Evolutionary conservation across 2,329 filamentous ascomycete species (phyloP).

Genomic region (Drechslera avenae): DNA sequence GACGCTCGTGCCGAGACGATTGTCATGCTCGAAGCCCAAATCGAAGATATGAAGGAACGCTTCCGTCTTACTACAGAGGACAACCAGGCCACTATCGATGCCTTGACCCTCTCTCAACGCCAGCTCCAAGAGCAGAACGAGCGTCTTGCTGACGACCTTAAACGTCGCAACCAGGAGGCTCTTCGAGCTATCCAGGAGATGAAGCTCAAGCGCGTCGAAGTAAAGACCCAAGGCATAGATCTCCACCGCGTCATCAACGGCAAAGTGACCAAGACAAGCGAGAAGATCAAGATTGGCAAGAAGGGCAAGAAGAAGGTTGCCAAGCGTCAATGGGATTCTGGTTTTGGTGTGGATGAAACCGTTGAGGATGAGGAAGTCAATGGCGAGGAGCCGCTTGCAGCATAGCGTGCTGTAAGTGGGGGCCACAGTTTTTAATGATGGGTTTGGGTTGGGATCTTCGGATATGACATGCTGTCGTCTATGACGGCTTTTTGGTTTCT

Average conservation of each 20-base stretch:
- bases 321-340: constrained; percentile 42
- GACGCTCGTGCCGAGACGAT: constrained; percentile 43
- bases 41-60: constrained; percentile 41
- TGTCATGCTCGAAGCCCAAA: constrained; percentile 34
- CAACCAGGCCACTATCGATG: constrained; percentile 39
- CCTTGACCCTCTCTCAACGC: constrained; percentile 34
- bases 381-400: constrained; percentile 23
- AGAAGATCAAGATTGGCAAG: constrained; percentile 42
- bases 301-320: constrained; percentile 36
- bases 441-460: not conserved
- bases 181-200: constrained; percentile 40
- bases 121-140: constrained; percentile 40
- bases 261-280: constrained; percentile 38
- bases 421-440: not conserved
- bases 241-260: constrained; percentile 36
- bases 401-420: constrained; percentile 11
- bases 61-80: constrained; percentile 37
- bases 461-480: not conserved
- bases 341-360: constrained; percentile 37
- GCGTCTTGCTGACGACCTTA: constrained; percentile 30
- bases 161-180: constrained; percentile 36
- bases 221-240: constrained; percentile 33
- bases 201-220: constrained; percentile 40
- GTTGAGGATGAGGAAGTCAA: constrained; percentile 20
- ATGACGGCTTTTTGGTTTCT: constrained; percentile 1